Evolutionary conservation across 176 grass and related monocot genomes (phyloP), one percentile per base, ranked within the genome.

Genomic region (Paspalum notatum): DNA sequence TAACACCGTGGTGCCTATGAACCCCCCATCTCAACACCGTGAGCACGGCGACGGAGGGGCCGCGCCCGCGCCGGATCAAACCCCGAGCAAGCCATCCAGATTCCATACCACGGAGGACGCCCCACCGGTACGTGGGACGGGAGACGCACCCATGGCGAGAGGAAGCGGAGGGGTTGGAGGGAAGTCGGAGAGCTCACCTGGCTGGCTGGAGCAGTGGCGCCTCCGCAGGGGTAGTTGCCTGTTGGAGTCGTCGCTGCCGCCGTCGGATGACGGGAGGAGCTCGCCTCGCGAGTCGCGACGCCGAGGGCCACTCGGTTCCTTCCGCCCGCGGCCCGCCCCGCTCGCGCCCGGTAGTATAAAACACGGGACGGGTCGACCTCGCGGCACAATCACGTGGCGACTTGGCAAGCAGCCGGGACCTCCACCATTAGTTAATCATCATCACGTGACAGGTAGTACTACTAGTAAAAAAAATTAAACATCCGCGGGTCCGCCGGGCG

Each of bases 101-200:
- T 32, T 26, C 42, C 20, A 22, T n/a, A 22, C 42, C 42, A 46
- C 5, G 18, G 5, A 20, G 13, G n/a, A n/a, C 32, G 32, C 32
- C 32, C 32, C 61, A 40, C 12, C 27, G 12, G 26, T 7, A 62
- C 60, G 1, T 7, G 60, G 60, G 15, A 12, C 9, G 56, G 51
- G 15, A 63, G 13, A 55, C 52, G 65, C 43, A 11, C 7, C 13
- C 21, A 22, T 13, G 5, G 18, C 47, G 32, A 32, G 32, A 32
- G 32, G 32, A 3, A 32, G 3, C 2, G 2, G 32, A 3, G 32
- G 32, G 9, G 15, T 21, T 24, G 24, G 22, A 10, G 39, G n/a
- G 40, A 54, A 42, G 73, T 1, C 25, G 9, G 42, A 18, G 48
- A 18, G 52, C 76, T 80, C 77, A 80, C 77, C 84, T 74, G 32